These are phyloP conservation scores for Daucus carota DNA, from an alignment of 129 eudicot species.

Conservation along the genomic window DNA sequence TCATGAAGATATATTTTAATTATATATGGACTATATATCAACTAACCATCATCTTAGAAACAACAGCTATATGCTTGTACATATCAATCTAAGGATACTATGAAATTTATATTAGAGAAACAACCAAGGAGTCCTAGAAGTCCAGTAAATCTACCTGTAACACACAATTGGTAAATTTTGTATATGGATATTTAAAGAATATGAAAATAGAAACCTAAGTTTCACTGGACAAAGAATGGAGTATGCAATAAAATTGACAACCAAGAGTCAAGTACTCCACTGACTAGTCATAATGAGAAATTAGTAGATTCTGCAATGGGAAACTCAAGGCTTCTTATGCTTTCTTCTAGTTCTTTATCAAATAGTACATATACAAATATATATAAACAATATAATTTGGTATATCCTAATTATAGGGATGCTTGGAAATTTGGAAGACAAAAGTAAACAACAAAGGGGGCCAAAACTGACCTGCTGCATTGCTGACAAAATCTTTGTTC, in stretches of 20 bases:
- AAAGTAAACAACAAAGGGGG: neutral
- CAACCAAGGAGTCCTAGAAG: neutral
- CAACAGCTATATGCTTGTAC: neutral
- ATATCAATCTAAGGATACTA: neutral
- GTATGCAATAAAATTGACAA: neutral
- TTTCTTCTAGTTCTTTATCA: neutral
- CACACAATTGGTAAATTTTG: neutral
- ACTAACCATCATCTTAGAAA: neutral
- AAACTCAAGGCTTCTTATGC: neutral
- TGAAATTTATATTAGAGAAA: neutral
- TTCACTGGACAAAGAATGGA: neutral
- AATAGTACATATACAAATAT: neutral
- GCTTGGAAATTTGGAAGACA: neutral
- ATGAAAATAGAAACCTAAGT: neutral
- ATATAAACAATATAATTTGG: neutral
- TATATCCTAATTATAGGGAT: neutral
- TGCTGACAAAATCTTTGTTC: constrained; percentile 92
- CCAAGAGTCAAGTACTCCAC: neutral
- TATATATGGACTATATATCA: neutral
- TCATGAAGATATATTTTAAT: neutral
- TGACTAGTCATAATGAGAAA: neutral
- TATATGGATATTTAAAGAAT: neutral
- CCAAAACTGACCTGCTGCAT: constrained; percentile 69
- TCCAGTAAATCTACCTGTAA: neutral
- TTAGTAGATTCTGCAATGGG: neutral